phyloP scores from a whole-genome alignment of 2,329 filamentous ascomycete genomes.

The Plectosphaerella cucumerina region DNA sequence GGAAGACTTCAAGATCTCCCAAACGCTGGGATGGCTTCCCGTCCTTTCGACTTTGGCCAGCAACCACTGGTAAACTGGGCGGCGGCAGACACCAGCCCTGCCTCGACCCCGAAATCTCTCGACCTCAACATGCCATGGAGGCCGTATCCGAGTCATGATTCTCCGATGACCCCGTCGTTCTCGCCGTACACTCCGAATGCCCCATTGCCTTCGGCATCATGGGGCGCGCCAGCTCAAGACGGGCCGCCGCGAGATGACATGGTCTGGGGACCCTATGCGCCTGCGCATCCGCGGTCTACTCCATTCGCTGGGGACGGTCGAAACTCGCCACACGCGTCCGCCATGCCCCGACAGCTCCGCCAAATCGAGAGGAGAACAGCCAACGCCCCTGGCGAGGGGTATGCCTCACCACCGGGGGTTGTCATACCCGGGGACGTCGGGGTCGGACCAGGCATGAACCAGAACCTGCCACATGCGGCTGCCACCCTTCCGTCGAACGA shows the following conservation, averaged over 20 bases:
- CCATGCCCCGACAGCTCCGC: conserved; percentile 31
- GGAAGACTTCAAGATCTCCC: background rate
- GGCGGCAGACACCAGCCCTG: conserved; percentile 33
- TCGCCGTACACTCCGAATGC: conserved; percentile 43
- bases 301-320: conserved; percentile 43
- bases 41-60: conserved; percentile 33
- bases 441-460: background rate
- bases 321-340: conserved; percentile 32
- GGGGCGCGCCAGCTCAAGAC: conserved; percentile 34
- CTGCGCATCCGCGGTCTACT: conserved; percentile 38
- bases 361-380: background rate
- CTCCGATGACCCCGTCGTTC: conserved; percentile 45
- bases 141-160: conserved; percentile 40
- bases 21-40: conserved; percentile 1
- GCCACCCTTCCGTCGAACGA: conserved; percentile 24
- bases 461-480: background rate
- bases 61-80: conserved; percentile 39
- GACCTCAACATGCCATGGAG: conserved; percentile 44
- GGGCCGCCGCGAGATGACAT: conserved; percentile 37
- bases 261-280: conserved; percentile 37
- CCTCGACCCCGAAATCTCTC: conserved; percentile 33
- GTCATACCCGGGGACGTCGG: background rate
- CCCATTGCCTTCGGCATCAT: conserved; percentile 31
- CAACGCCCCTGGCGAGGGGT: background rate
- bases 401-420: background rate